These are phyloP conservation scores for Senna tora DNA, from an alignment of 306 rosid species.

Conservation along the genomic window DNA sequence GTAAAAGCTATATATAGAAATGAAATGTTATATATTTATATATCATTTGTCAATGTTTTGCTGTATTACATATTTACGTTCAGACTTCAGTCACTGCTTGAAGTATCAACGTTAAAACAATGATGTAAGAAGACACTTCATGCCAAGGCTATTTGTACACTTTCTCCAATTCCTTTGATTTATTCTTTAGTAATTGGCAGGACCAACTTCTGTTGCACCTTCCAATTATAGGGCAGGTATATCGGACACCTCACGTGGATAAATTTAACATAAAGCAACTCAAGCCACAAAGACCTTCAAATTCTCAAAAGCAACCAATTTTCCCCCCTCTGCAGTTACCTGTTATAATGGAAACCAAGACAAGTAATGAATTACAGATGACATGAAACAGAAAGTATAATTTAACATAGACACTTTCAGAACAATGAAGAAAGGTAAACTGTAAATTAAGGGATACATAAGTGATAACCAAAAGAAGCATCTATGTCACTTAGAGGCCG, in stretches of 20 bases:
- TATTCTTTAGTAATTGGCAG: background rate
- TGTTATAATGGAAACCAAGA: slow-evolving; percentile 46
- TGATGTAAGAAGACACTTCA: background rate
- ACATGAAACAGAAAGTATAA: slow-evolving; percentile 1
- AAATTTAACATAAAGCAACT: slow-evolving; percentile 9
- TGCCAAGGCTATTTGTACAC: too few relatives aligned
- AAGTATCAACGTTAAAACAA: background rate
- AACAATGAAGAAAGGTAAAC: background rate
- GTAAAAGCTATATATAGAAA: too few relatives aligned
- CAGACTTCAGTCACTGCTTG: background rate
- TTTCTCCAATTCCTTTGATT: slow-evolving; percentile 12
- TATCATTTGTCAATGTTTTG: background rate
- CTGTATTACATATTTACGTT: background rate
- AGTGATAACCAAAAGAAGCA: background rate
- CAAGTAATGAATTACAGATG: slow-evolving; percentile 25
- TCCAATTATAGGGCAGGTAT: slow-evolving; percentile 7
- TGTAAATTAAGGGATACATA: background rate
- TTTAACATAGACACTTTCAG: background rate
- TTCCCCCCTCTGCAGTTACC: slow-evolving; percentile 45
- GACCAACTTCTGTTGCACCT: slow-evolving; percentile 13
- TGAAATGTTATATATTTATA: too few relatives aligned
- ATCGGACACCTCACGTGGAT: background rate
- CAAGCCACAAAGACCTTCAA: slow-evolving; percentile 23
- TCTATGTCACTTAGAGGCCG: background rate
- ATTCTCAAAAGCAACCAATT: slow-evolving; percentile 33